These are phyloP conservation scores for Dactylis glomerata DNA, from an alignment of 176 grass and related monocot genomes.

Conservation along the genomic window DNA sequence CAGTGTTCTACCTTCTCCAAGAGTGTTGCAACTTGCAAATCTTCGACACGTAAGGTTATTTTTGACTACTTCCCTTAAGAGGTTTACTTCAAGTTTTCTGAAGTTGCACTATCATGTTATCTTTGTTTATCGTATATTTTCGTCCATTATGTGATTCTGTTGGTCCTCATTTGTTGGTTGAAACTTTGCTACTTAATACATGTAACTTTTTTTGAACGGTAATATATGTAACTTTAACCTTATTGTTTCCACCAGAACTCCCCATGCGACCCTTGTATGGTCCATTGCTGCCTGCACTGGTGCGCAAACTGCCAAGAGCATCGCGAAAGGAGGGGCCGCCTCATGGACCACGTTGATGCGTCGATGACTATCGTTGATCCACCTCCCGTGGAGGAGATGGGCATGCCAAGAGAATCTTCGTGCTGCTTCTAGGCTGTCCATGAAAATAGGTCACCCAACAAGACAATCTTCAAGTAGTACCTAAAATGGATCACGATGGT, in stretches of 20 bases:
- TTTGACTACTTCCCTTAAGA: neutral
- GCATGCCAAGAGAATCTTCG: conserved; percentile 34
- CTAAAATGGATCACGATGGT: conserved; percentile 33
- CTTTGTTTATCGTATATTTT: neutral
- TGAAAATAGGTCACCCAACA: conserved; percentile 15
- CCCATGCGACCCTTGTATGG: conserved; percentile 81
- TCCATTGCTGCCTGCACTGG: conserved; percentile 95
- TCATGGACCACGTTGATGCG: conserved; percentile 38
- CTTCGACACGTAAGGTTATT: neutral
- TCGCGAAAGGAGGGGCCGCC: conserved; percentile 70
- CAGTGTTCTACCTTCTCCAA: neutral
- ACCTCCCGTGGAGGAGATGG: conserved; percentile 81
- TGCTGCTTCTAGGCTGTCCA: neutral
- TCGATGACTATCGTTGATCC: conserved; percentile 81
- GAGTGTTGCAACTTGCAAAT: neutral
- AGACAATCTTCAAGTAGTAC: neutral
- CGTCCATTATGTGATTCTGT: neutral
- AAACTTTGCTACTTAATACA: neutral
- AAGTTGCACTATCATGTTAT: neutral
- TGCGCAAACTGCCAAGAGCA: conserved; percentile 95
- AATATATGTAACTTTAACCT: neutral
- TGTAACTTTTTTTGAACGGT: too few species aligned
- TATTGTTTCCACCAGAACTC: conserved; percentile 54
- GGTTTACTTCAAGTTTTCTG: neutral
- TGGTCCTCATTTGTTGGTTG: neutral